phyloP scores from a whole-genome alignment of 345 rosid species.

The Euphorbia pulcherrima region DNA sequence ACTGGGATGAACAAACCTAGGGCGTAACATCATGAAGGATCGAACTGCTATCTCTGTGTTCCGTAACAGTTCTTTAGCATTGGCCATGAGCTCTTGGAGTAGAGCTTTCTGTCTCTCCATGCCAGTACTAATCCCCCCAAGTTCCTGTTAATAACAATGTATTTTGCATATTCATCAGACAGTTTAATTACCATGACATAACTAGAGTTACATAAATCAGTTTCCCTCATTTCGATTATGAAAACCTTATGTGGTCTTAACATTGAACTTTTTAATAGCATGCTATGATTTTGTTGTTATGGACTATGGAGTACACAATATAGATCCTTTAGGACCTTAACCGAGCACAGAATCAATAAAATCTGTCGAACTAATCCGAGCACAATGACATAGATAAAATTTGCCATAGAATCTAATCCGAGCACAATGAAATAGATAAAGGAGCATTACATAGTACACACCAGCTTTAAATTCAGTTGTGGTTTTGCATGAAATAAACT shows the following conservation, averaged over 20 bases:
- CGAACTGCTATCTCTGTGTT: conserved; percentile 84
- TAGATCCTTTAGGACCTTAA: neutral
- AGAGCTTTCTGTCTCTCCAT: conserved; percentile 81
- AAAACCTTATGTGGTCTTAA: neutral
- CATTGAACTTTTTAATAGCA: too few relatives aligned
- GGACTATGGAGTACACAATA: neutral
- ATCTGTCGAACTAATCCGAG: too few relatives aligned
- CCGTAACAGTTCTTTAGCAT: conserved; percentile 73
- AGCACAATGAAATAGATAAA: neutral
- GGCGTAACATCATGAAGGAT: conserved; percentile 75
- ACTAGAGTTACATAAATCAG: neutral
- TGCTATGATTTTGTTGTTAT: neutral
- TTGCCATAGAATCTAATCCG: too few relatives aligned
- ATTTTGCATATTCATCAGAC: neutral
- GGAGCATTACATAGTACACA: too few relatives aligned
- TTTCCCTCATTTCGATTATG: neutral
- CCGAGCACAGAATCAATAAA: too few relatives aligned
- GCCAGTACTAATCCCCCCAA: conserved; percentile 77
- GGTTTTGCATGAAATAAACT: neutral
- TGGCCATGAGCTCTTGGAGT: conserved; percentile 72
- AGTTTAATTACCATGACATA: conserved; percentile 4
- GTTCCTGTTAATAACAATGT: conserved; percentile 54
- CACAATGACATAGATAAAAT: too few relatives aligned
- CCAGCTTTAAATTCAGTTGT: too few relatives aligned
- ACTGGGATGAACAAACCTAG: conserved; percentile 62